Evolutionary conservation across 352 stramenopile genomes (phyloP).

Genomic region (Phytophthora nicotianae): DNA sequence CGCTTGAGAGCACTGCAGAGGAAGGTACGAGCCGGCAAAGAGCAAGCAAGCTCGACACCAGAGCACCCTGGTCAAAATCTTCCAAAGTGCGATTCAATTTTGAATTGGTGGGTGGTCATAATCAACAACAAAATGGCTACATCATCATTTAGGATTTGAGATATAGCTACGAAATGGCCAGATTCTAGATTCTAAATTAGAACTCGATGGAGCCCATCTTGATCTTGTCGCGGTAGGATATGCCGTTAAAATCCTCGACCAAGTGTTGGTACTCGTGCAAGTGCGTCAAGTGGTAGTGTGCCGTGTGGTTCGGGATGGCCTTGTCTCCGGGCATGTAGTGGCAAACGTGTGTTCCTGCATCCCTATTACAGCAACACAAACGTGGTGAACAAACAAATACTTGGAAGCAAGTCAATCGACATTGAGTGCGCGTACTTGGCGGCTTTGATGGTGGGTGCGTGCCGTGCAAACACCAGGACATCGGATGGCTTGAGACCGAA

Average conservation of each 20-base stretch:
- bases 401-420: background rate
- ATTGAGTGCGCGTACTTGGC: slow-evolving; percentile 49
- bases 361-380: slow-evolving; percentile 27
- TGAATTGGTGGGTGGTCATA: slow-evolving; percentile 13
- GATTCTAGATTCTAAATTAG: too few species aligned
- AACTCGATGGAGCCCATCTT: slow-evolving; percentile 47
- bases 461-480: slow-evolving; percentile 61
- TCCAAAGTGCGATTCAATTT: slow-evolving; percentile 21
- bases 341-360: slow-evolving; percentile 58
- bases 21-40: background rate
- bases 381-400: background rate
- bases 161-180: too few species aligned
- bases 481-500: slow-evolving; percentile 59
- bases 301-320: slow-evolving; percentile 76
- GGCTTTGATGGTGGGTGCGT: slow-evolving; percentile 59
- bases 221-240: slow-evolving; percentile 68
- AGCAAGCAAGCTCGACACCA: background rate
- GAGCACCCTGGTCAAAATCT: slow-evolving; percentile 16
- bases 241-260: slow-evolving; percentile 77
- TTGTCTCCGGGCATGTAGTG: slow-evolving; percentile 71
- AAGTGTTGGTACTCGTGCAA: slow-evolving; percentile 72
- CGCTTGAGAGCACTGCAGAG: background rate
- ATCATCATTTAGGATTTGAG: background rate
- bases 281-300: slow-evolving; percentile 67
- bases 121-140: slow-evolving; percentile 19